These are phyloP conservation scores for Uncinocarpus reesii DNA, from an alignment of 2,329 filamentous ascomycete species.

Conservation along the genomic window DNA sequence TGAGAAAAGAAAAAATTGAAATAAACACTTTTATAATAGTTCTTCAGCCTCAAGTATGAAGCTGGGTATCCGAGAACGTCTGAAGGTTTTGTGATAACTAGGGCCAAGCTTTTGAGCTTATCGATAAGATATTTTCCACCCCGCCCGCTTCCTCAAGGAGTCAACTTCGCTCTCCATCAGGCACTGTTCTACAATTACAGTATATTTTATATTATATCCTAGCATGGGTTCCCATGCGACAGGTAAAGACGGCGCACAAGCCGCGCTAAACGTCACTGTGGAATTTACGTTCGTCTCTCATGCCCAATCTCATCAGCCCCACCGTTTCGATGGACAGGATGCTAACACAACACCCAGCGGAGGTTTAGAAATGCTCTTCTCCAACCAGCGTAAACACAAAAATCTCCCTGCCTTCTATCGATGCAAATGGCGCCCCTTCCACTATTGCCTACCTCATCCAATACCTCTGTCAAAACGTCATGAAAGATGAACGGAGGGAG, in stretches of 20 bases:
- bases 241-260: not conserved
- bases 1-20: not conserved
- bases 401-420: constrained; percentile 55
- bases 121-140: constrained; percentile 12
- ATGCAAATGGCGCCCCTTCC: constrained; percentile 49
- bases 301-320: constrained; percentile 11
- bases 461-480: constrained; percentile 67
- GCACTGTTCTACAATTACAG: no score
- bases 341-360: constrained; percentile 47
- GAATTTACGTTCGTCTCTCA: constrained; percentile 56
- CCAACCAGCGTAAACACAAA: constrained; percentile 65
- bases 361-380: constrained; percentile 89
- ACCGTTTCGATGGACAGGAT: not conserved
- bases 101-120: constrained; percentile 9
- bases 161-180: not conserved
- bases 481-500: constrained; percentile 77
- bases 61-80: not conserved
- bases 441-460: constrained; percentile 68
- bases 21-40: no score
- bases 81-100: not conserved
- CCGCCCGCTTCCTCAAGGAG: not conserved
- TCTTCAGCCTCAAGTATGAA: no score
- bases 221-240: constrained; percentile 8
- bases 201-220: not conserved
- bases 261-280: constrained; percentile 49